These are phyloP conservation scores for Alternaria viburni DNA, from an alignment of 2,329 filamentous ascomycete genomes.

Conservation along the genomic window DNA sequence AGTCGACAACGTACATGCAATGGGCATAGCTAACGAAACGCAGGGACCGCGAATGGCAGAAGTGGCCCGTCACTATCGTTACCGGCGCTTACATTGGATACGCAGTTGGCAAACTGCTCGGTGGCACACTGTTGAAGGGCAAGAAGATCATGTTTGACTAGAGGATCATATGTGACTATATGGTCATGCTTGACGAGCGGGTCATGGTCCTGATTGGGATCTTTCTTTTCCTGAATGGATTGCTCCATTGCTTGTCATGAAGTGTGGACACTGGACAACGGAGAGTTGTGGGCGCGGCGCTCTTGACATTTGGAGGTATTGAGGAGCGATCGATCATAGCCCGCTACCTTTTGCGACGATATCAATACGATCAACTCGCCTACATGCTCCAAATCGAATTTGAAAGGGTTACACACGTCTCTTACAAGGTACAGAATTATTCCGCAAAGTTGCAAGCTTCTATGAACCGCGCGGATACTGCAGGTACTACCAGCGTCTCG, in stretches of 20 bases:
- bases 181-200: constrained; percentile 1
- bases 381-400: not conserved
- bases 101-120: constrained; percentile 68
- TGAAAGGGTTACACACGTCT: not conserved
- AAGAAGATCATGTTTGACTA: constrained; percentile 53
- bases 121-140: constrained; percentile 58
- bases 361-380: not conserved
- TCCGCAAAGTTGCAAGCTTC: not conserved
- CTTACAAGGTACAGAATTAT: no score
- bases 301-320: not conserved
- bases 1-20: not conserved
- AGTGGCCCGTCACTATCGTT: constrained; percentile 92
- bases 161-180: not conserved
- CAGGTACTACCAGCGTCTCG: not conserved
- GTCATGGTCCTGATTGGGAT: not conserved
- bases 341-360: not conserved
- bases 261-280: not conserved
- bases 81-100: constrained; percentile 83
- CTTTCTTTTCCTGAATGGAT: not conserved
- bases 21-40: not conserved
- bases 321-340: not conserved
- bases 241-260: not conserved
- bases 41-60: constrained; percentile 96
- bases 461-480: not conserved
- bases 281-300: not conserved